Conservation (phyloP, 1,284 basidiomycete species). For the Irpex lacteus region DNA sequence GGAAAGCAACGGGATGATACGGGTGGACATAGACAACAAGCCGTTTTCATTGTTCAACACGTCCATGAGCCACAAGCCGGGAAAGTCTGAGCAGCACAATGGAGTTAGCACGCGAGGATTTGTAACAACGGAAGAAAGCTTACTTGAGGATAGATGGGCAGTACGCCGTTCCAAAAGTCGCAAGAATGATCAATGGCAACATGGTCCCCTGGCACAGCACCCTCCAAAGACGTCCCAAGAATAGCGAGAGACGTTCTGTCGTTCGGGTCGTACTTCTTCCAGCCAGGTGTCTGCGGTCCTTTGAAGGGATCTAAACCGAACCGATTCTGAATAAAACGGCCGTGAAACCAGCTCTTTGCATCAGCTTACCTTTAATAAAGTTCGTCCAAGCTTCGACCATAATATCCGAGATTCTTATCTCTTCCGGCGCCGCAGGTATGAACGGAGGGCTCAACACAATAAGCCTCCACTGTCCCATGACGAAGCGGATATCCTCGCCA, state of each 20-base stretch:
- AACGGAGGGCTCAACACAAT: slow-evolving; percentile 24
- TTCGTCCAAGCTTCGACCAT: slow-evolving; percentile 46
- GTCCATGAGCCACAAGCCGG: slow-evolving; percentile 18
- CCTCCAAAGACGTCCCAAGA: slow-evolving; percentile 23
- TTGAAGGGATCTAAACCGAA: slow-evolving; percentile 21
- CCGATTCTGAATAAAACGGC: neutral
- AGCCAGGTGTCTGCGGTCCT: slow-evolving; percentile 27
- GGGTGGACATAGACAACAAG: too few species aligned
- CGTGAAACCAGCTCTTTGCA: neutral
- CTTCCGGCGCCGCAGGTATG: slow-evolving; percentile 34
- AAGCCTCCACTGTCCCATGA: slow-evolving; percentile 34
- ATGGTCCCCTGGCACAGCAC: slow-evolving; percentile 24
- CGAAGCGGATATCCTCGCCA: slow-evolving; percentile 40
- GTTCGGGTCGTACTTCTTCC: slow-evolving; percentile 25
- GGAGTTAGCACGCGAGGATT: neutral
- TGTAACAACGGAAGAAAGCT: neutral
- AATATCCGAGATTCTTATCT: slow-evolving; percentile 36
- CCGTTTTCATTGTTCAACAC: neutral
- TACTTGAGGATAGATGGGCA: slow-evolving; percentile 28
- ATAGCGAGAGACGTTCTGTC: slow-evolving; percentile 24
- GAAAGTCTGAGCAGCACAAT: slow-evolving; percentile 13
- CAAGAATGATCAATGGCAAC: slow-evolving; percentile 21
- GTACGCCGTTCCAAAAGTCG: slow-evolving; percentile 27
- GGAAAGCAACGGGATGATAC: too few species aligned
- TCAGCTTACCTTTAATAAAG: slow-evolving; percentile 38